phyloP scores from a whole-genome alignment of 805 yeast genomes.

The Candida sanyiensis region DNA sequence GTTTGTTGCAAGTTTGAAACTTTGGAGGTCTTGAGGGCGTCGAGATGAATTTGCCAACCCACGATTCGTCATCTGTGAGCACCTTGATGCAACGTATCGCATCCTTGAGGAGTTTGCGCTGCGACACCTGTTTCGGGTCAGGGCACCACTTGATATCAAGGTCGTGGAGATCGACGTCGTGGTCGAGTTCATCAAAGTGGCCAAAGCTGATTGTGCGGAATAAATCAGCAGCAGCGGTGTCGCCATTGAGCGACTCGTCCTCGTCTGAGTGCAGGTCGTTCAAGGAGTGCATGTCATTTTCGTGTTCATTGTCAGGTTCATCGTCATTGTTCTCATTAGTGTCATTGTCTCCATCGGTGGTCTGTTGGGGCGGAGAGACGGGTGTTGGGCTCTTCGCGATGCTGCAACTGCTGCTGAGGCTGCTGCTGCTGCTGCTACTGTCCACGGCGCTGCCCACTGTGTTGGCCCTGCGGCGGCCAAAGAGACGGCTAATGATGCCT shows the following conservation, averaged over 20 bases:
- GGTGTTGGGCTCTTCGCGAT: too few species aligned
- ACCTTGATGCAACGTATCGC: conserved; percentile 54
- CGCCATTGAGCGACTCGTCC: conserved; percentile 16
- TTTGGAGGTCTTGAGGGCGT: conserved; percentile 25
- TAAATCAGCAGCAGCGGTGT: conserved; percentile 2
- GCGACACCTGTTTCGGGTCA: conserved; percentile 29
- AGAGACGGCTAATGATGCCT: conserved; percentile 6
- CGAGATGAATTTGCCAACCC: conserved; percentile 41
- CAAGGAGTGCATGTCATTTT: conserved; percentile 15
- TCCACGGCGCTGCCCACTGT: neutral
- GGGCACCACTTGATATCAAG: conserved; percentile 46
- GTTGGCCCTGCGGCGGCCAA: conserved; percentile 4
- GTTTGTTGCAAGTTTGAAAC: conserved; percentile 9
- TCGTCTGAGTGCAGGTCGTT: conserved; percentile 9
- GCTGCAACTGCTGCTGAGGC: neutral
- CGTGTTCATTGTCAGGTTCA: conserved; percentile 21
- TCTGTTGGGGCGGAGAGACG: too few species aligned
- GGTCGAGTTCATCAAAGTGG: conserved; percentile 15
- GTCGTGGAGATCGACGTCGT: too few species aligned
- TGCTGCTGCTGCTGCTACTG: neutral
- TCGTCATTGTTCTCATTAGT: conserved; percentile 17
- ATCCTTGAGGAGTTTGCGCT: conserved; percentile 42
- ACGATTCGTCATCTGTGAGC: conserved; percentile 43
- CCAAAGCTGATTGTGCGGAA: conserved; percentile 1
- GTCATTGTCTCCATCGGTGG: conserved; percentile 4